Conservation (phyloP, 2,329 filamentous ascomycete genomes). For the Ampelomyces quisqualis region DNA sequence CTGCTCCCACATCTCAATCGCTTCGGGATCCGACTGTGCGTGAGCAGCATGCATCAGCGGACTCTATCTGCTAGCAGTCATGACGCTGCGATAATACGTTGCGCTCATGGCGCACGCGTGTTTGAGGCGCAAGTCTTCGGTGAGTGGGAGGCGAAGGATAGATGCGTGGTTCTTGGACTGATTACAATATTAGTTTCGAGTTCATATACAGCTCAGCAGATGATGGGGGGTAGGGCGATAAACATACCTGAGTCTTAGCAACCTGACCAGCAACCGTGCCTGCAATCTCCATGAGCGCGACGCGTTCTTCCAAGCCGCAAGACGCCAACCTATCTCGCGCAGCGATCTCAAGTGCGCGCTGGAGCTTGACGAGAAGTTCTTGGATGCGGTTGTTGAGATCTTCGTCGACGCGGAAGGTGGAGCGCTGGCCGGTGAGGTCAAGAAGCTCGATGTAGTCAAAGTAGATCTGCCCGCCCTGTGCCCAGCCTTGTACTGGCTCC, state of each 20-base stretch:
- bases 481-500: slow-evolving; percentile 67
- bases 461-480: slow-evolving; percentile 78
- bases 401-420: slow-evolving; percentile 34
- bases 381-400: slow-evolving; percentile 34
- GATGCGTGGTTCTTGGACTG: slow-evolving; percentile 47
- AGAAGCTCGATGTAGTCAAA: slow-evolving; percentile 59
- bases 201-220: no score
- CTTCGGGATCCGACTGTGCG: not conserved
- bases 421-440: slow-evolving; percentile 35
- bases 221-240: slow-evolving; percentile 39
- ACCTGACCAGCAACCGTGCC: slow-evolving; percentile 69
- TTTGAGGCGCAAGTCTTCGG: slow-evolving; percentile 69
- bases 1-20: not conserved
- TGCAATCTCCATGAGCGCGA: slow-evolving; percentile 81
- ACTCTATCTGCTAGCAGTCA: slow-evolving; percentile 9
- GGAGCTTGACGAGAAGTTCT: slow-evolving; percentile 37
- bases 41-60: not conserved
- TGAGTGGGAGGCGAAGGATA: slow-evolving; percentile 64
- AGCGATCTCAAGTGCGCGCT: slow-evolving; percentile 39
- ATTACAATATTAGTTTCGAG: no score
- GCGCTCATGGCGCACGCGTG: slow-evolving; percentile 71
- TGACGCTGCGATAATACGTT: slow-evolving; percentile 65
- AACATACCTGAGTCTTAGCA: slow-evolving; percentile 45
- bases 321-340: slow-evolving; percentile 45
- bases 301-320: slow-evolving; percentile 56